Conservation (phyloP, 495 filamentous ascomycete species). For the Aspergillus indologenus region DNA sequence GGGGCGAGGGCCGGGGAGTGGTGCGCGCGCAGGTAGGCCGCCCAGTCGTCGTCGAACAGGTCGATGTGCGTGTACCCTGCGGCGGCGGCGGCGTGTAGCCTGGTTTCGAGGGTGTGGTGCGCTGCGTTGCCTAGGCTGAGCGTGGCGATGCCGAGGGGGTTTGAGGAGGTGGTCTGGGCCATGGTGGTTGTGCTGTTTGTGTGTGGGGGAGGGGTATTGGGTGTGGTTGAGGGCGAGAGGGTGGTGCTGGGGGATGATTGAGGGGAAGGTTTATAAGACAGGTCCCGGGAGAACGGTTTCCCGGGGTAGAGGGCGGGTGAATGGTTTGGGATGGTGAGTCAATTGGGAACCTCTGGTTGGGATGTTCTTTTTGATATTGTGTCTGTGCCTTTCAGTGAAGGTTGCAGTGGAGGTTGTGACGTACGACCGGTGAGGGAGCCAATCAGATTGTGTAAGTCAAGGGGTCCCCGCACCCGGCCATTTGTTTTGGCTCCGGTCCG, state of each 20-base stretch:
- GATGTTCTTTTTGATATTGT: too few relatives aligned
- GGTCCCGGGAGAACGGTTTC: too few relatives aligned
- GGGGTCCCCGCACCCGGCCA: not conserved
- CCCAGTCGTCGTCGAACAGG: slow-evolving; percentile 41
- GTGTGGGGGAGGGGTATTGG: not conserved
- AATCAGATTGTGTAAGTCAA: not conserved
- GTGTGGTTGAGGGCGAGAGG: not conserved
- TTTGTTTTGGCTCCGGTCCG: not conserved
- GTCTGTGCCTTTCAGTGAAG: not conserved
- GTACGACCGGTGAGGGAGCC: too few relatives aligned
- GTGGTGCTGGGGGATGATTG: not conserved
- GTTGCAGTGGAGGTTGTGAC: not conserved
- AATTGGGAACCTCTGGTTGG: too few relatives aligned
- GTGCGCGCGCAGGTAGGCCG: slow-evolving; percentile 31
- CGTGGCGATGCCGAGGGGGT: slow-evolving; percentile 30
- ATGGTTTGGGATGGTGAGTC: too few relatives aligned
- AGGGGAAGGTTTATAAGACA: too few relatives aligned
- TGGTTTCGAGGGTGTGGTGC: slow-evolving; percentile 25
- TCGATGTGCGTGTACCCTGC: slow-evolving; percentile 35
- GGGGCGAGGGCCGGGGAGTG: slow-evolving; percentile 13
- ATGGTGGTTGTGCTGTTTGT: slow-evolving; percentile 21
- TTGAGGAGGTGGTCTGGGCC: slow-evolving; percentile 9
- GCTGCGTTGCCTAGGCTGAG: slow-evolving; percentile 33
- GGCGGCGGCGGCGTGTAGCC: slow-evolving; percentile 30
- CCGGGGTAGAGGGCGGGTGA: too few relatives aligned